These are phyloP conservation scores for Septoria linicola DNA, from an alignment of 2,329 filamentous ascomycete genomes.

Conservation along the genomic window DNA sequence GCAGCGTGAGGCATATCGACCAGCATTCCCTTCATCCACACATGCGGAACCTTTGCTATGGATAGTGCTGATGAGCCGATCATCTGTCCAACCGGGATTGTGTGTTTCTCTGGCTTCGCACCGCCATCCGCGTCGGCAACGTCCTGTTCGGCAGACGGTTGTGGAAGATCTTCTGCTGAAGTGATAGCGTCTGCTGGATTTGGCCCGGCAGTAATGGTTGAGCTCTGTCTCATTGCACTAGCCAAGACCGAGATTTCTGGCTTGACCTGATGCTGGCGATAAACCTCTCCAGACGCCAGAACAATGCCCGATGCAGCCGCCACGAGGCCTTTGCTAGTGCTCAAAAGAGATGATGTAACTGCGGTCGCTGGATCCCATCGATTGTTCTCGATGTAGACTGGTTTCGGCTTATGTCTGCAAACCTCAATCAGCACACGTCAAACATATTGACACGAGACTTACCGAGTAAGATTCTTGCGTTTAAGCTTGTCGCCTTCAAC, in stretches of 20 bases:
- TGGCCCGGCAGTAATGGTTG: too few relatives aligned
- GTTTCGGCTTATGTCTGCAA: background rate
- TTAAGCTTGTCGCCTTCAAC: slow-evolving; percentile 58
- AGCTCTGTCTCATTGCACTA: too few relatives aligned
- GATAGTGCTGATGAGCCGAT: slow-evolving; percentile 32
- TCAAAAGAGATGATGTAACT: background rate
- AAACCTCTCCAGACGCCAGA: background rate
- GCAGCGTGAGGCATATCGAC: slow-evolving; percentile 82
- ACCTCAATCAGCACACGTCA: too few relatives aligned
- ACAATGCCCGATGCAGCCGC: background rate
- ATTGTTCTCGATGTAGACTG: background rate
- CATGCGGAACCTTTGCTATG: slow-evolving; percentile 29
- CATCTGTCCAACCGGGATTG: background rate
- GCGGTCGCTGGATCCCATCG: background rate
- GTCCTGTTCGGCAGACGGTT: too few relatives aligned
- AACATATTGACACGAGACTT: background rate
- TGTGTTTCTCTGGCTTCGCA: too few relatives aligned
- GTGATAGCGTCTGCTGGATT: too few relatives aligned
- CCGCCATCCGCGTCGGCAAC: too few relatives aligned
- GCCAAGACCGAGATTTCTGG: too few relatives aligned
- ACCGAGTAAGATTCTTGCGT: slow-evolving; percentile 13
- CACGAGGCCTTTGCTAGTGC: background rate
- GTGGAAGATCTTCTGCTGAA: too few relatives aligned
- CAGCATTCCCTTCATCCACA: slow-evolving; percentile 50
- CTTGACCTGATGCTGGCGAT: background rate